Evolutionary conservation across 2,329 filamentous ascomycete genomes (phyloP), one percentile per base, ranked within the genome.

Genomic region (Diaporthe destruens): DNA sequence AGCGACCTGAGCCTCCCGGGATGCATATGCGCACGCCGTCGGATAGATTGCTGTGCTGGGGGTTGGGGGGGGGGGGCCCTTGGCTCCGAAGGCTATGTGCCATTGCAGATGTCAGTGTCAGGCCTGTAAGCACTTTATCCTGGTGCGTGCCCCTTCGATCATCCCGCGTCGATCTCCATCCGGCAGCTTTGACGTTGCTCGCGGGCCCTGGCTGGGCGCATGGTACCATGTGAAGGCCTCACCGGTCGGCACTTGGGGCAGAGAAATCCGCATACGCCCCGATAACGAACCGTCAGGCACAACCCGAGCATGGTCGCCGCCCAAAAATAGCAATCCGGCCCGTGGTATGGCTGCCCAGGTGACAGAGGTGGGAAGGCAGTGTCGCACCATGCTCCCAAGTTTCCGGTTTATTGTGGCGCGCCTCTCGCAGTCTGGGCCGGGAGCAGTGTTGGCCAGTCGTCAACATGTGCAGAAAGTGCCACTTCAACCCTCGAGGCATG

Each of bases 351-450:
- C 59, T 54, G n/a, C n/a, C n/a, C n/a, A n/a, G n/a, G n/a, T n/a
- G 20, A 25, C 25, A 32, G 16, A 18, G 36, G 55, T 42, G 9
- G 56, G 56, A 36, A 59, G 36, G 36, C 29, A 49, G 53, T 47
- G 70, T 63, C 32, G 71, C 69, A 69, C 71, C 39, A 63, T 56
- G 51, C 23, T 25, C 44, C 44, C 57, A 63, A 57, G 72, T 74
- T 72, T 74, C 66, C 59, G 36, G 23, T 74, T 70, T 20, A 72
- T 72, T 72, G 70, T 72, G 70, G 69, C 72, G 69, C 39, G 63
- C 18, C 53, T 49, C 51, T 53, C 57, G 49, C 63, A 29, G 42
- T 32, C 20, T 47, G 39, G 65, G 65, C 47, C 70, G 72, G 70
- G 36, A 65, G 16, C 16, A 54, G 65, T 55, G 44, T 57, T 7